Base-by-base conservation (phyloP, 2,329 filamentous ascomycete genomes). In the Beauveria pseudobassiana region DNA sequence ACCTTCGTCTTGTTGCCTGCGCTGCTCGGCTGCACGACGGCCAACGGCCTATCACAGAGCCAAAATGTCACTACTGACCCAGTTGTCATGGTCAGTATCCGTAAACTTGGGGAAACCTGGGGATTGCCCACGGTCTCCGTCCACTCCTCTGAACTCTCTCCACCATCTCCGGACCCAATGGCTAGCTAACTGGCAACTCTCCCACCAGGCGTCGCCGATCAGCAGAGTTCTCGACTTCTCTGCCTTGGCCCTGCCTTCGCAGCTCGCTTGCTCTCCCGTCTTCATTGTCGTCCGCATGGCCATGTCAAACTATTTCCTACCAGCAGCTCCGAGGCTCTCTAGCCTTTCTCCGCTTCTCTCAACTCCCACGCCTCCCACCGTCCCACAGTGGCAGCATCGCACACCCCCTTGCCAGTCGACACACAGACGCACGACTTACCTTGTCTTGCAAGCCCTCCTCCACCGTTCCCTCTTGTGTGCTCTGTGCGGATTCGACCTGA, bases 61-160 rank as follows among this genome's bases (percentile, higher is more conserved):
- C 48, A 60, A 22, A 43, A 50, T 53, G 45, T 52, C 26, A 43
- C 40, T 6, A n/a, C 38, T 3, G 24, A 3, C 43, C 18, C 26
- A 34, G 22, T 10, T 42, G 46, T 22, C 24, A 50, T 20, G 22
- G 30, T 24, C 45, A 26, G 46, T 42, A 52, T 38, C 34, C 34
- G 34, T 38, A 59, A 59, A 60, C 57, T 60, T 60, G 57, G 57
- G 57, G 48, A 60, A 60, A 53, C 49, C 57, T 60, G 57, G 57
- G 57, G 43, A 51, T 59, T 51, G 56, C 46, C 46, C 56, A 43
- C 24, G 46, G 20, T 49, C 56, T 59, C 56, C 46, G 56, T 30
- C 45, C 46, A 18, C 56, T 24, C 48, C 49, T 16, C 24, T 42
- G 34, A 38, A 38, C 22, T 16, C 24, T 28, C 56, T 7, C 56